Percentiles rank a stretch among this genome's conserved stretches.
phyloP scores from a whole-genome alignment of 495 filamentous ascomycete species.

The Cenococcum geophilum region DNA sequence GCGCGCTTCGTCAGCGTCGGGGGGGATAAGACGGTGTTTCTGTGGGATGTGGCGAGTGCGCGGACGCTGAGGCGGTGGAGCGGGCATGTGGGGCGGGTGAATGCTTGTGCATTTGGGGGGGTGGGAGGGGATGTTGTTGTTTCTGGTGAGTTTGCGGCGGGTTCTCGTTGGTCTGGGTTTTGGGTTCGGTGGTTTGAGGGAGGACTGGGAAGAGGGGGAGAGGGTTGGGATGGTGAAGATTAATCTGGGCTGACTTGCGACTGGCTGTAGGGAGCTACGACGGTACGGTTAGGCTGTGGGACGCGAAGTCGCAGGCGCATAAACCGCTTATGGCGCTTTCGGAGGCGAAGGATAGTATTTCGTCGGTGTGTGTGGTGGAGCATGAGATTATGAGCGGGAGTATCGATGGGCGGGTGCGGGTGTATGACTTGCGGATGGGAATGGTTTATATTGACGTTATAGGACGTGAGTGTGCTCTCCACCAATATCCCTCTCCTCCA shows the following conservation, averaged over 20 bases:
- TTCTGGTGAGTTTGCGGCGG: too few relatives aligned
- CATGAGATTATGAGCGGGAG: slow-evolving; percentile 63
- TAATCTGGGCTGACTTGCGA: slow-evolving; percentile 13
- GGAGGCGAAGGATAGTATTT: slow-evolving; percentile 75
- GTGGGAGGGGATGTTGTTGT: slow-evolving; percentile 63
- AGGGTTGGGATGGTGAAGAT: background rate
- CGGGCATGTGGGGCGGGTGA: slow-evolving; percentile 58
- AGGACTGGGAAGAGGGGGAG: slow-evolving; percentile 18
- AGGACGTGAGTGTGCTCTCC: slow-evolving; percentile 38
- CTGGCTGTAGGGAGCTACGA: slow-evolving; percentile 58
- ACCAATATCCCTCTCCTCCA: background rate
- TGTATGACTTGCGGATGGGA: slow-evolving; percentile 86
- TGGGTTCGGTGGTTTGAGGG: slow-evolving; percentile 33
- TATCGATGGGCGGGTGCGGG: slow-evolving; percentile 77
- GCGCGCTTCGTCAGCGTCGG: slow-evolving; percentile 72
- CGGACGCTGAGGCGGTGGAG: slow-evolving; percentile 67
- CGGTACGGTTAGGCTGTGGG: slow-evolving; percentile 81
- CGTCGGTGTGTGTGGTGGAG: slow-evolving; percentile 50
- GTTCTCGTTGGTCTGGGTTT: too few relatives aligned
- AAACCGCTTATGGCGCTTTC: slow-evolving; percentile 72
- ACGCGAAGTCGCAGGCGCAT: slow-evolving; percentile 52
- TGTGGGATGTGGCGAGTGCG: slow-evolving; percentile 86
- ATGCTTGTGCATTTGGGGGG: slow-evolving; percentile 71
- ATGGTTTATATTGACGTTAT: slow-evolving; percentile 66
- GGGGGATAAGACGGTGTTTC: slow-evolving; percentile 81